Conservation (phyloP, 495 filamentous ascomycete genomes). For the Penicillium fimorum region DNA sequence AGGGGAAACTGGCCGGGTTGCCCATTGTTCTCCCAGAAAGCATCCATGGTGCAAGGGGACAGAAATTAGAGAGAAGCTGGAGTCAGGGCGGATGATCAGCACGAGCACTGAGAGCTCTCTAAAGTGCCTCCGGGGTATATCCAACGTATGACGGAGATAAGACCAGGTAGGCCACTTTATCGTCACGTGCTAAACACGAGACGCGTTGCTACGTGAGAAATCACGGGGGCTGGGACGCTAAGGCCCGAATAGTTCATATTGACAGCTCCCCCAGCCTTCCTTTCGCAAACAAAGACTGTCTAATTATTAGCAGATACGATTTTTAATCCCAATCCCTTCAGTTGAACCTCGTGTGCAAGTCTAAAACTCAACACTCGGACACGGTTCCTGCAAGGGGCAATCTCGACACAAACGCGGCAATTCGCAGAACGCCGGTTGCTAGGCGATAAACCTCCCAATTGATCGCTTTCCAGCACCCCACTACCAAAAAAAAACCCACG, state of each 20-base stretch:
- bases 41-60: slow-evolving; percentile 33
- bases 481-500: neutral
- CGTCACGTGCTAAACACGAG: slow-evolving; percentile 1
- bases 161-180: slow-evolving; percentile 9
- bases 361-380: neutral
- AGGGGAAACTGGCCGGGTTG: slow-evolving; percentile 71
- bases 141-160: slow-evolving; percentile 9
- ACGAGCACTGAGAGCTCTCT: slow-evolving; percentile 5
- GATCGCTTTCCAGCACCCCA: slow-evolving; percentile 5
- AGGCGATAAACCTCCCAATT: slow-evolving; percentile 8
- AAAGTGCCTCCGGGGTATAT: neutral
- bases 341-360: neutral
- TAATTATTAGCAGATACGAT: neutral
- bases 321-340: neutral
- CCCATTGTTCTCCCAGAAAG: slow-evolving; percentile 51
- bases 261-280: slow-evolving; percentile 1
- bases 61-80: slow-evolving; percentile 4
- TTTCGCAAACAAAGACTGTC: neutral
- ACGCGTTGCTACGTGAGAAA: slow-evolving; percentile 4
- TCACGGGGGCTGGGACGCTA: slow-evolving; percentile 15
- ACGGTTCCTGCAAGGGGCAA: slow-evolving; percentile 4
- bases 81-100: slow-evolving; percentile 1
- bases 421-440: slow-evolving; percentile 3
- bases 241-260: slow-evolving; percentile 11
- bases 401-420: slow-evolving; percentile 4